phyloP scores from a whole-genome alignment of 352 stramenopile genomes.

The Thraustotheca clavata region DNA sequence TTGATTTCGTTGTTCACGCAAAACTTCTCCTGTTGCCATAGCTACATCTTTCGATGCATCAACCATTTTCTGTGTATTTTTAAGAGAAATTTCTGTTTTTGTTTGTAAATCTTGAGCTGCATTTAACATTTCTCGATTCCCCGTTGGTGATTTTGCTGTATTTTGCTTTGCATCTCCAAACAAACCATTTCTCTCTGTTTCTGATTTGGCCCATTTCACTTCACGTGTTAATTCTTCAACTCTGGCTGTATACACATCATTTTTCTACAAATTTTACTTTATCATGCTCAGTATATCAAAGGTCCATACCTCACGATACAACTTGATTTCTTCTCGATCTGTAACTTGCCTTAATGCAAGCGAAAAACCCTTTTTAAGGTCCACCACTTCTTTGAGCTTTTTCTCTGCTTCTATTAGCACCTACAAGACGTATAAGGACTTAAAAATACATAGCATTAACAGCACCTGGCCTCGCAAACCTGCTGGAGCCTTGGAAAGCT shows the following conservation, averaged over 20 bases:
- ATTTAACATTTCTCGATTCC: constrained; percentile 71
- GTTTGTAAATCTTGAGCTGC: constrained; percentile 68
- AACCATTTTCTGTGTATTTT: constrained; percentile 82
- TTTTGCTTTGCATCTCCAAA: constrained; percentile 43
- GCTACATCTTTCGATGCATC: constrained; percentile 75
- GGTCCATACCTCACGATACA: constrained; percentile 55
- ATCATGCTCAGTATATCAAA: neutral
- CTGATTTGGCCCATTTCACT: constrained; percentile 68
- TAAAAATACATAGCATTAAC: neutral
- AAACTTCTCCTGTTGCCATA: constrained; percentile 61
- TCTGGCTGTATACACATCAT: constrained; percentile 64
- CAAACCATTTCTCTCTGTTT: constrained; percentile 65
- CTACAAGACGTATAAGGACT: constrained; percentile 25
- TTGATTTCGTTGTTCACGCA: constrained; percentile 75
- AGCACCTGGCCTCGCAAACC: constrained; percentile 56
- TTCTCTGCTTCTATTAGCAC: constrained; percentile 68
- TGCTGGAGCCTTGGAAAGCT: constrained; percentile 65
- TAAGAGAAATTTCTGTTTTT: constrained; percentile 78
- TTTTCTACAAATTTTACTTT: constrained; percentile 46
- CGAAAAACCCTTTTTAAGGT: constrained; percentile 82
- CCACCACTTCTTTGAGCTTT: constrained; percentile 73
- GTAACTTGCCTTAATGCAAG: constrained; percentile 62
- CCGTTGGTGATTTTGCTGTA: constrained; percentile 27
- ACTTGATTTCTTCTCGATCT: constrained; percentile 48
- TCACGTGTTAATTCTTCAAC: constrained; percentile 75